A percentile compares a stretch with the other conserved stretches of the same genome.
phyloP scores from a whole-genome alignment of 495 filamentous ascomycete species.

The Aspergillus olivimuriae region DNA sequence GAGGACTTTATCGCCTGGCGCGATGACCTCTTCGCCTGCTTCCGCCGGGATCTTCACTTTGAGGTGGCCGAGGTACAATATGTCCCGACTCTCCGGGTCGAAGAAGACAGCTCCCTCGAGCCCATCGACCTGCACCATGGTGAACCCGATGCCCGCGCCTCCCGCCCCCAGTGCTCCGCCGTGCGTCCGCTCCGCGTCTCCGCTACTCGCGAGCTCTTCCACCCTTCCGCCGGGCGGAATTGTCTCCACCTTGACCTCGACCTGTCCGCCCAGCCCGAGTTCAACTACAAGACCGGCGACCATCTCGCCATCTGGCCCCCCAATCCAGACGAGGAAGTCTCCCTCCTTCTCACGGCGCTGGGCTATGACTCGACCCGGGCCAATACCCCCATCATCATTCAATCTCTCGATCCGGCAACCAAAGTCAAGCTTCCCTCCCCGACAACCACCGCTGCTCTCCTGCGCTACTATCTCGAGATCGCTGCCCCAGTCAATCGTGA shows the following conservation, averaged over 20 bases:
- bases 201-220: conserved; percentile 34
- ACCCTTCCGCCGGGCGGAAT: conserved; percentile 23
- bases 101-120: conserved; percentile 32
- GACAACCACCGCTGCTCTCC: conserved; percentile 32
- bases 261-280: conserved; percentile 34
- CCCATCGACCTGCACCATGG: conserved; percentile 35
- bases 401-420: conserved; percentile 22
- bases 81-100: conserved; percentile 33
- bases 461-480: conserved; percentile 47
- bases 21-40: conserved; percentile 32
- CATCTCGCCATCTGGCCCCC: conserved; percentile 69
- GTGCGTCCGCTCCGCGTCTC: conserved; percentile 28
- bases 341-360: conserved; percentile 30
- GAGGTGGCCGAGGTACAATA: conserved; percentile 34
- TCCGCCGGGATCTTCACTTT: conserved; percentile 29
- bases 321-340: conserved; percentile 52
- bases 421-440: conserved; percentile 38
- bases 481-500: conserved; percentile 41
- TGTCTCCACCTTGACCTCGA: conserved; percentile 49
- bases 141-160: conserved; percentile 25
- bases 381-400: conserved; percentile 26
- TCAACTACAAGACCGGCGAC: conserved; percentile 66
- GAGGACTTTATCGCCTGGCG: conserved; percentile 50
- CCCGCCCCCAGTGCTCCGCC: conserved; percentile 23
- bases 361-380: conserved; percentile 21